Base-by-base conservation (phyloP, 2,329 filamentous ascomycete species). In the Tothia fuscella region DNA sequence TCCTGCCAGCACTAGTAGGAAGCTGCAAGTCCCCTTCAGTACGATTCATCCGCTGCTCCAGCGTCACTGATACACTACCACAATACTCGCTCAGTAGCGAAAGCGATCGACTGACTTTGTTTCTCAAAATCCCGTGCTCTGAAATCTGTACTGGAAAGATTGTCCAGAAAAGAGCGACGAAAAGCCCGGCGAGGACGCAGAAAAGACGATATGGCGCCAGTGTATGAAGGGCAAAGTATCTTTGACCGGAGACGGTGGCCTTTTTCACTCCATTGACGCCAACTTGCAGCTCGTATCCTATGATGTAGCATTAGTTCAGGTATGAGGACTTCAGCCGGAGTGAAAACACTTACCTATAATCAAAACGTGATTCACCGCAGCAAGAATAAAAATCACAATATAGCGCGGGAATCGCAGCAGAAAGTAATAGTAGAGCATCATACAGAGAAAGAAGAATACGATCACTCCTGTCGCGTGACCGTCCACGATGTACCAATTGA, bases 401-500 rank as follows among this genome's bases (percentile, higher is more conserved):
- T 26, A 38, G 6, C 35, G 6, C 9, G 35, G 35, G 9, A 10
- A 38, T 24, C 21, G 21, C 35, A 25, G 6, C 16, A 25, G 9
- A 10, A 20, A 24, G 10, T 9, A 38, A 17, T 22, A 38, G 9
- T 25, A 38, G 7, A 24, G 9, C 16, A 16, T 25, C 35, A 38
- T 38, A 17, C 9, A 38, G 16, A 38, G 9, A 6, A 9, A 6
- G 16, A 38, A 38, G 10, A 38, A 10, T 6, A 38, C 35, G 9
- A 38, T 25, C 9, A 38, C 35, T 6, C 35, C 35, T 9, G 10
- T 16, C 9, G 35, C 9, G 7, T 38, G 7, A 6, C 35, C 35
- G 24, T 38, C 35, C 6, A 25, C 35, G 16, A 38, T 25, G 16
- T 38, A 38, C 35, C 35, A 38, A 20, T 38, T 38, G 10, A 38